Conservation (phyloP, 2,329 filamentous ascomycete species). For the Tolypocladium pustulatum region DNA sequence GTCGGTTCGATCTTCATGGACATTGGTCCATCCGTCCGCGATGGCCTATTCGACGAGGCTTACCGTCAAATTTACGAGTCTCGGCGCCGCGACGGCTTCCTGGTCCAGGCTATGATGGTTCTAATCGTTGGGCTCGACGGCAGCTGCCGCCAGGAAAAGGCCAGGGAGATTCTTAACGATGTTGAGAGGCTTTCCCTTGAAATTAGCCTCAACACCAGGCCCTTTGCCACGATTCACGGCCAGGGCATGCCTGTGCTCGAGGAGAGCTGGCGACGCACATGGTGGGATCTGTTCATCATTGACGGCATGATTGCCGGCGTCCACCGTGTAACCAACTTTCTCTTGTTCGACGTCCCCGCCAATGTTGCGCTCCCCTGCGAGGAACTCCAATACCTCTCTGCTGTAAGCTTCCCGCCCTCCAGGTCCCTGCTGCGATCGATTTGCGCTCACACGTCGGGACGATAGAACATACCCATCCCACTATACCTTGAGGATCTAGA, state of each 20-base stretch:
- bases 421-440: too few species aligned
- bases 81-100: slow-evolving; percentile 44
- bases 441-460: neutral
- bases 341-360: slow-evolving; percentile 54
- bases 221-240: slow-evolving; percentile 55
- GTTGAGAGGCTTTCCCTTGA: slow-evolving; percentile 65
- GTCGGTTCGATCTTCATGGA: slow-evolving; percentile 46
- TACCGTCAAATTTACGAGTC: slow-evolving; percentile 38
- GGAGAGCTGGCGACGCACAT: slow-evolving; percentile 79
- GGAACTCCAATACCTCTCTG: slow-evolving; percentile 57
- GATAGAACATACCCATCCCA: slow-evolving; percentile 45
- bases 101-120: slow-evolving; percentile 69
- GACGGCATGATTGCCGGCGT: slow-evolving; percentile 80
- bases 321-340: slow-evolving; percentile 59
- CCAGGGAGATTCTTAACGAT: slow-evolving; percentile 54
- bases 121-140: slow-evolving; percentile 71
- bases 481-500: slow-evolving; percentile 67
- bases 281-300: slow-evolving; percentile 78
- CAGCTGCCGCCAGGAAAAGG: slow-evolving; percentile 58
- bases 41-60: slow-evolving; percentile 48
- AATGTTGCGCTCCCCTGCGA: slow-evolving; percentile 74
- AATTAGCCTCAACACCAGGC: slow-evolving; percentile 61
- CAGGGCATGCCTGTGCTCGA: slow-evolving; percentile 57
- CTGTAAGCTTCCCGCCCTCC: slow-evolving; percentile 33
- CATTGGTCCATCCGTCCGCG: slow-evolving; percentile 27